Conservation (phyloP, 1,139 yeast genomes). For the Candida albicans region DNA sequence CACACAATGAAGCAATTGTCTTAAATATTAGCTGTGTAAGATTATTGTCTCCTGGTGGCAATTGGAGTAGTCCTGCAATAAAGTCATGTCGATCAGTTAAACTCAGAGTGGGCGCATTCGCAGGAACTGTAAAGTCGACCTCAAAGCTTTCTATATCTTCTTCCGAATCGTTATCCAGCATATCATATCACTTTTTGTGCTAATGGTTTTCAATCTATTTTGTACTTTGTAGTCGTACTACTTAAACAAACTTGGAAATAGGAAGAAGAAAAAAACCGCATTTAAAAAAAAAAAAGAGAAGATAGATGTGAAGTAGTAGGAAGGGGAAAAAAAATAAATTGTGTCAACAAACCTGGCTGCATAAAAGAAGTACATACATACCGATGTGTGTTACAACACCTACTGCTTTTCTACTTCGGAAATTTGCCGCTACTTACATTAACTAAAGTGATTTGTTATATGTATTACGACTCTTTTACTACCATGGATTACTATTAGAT, state of each 20-base stretch:
- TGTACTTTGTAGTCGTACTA: not conserved
- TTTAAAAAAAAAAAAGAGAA: not conserved
- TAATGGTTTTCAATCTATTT: too few species aligned
- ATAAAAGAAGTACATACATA: not conserved
- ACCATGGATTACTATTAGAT: conserved; percentile 11
- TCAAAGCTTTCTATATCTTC: conserved; percentile 24
- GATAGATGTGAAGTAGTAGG: not conserved
- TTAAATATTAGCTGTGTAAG: conserved; percentile 21
- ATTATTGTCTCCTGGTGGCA: conserved; percentile 18
- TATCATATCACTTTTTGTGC: conserved; percentile 19
- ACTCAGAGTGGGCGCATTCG: conserved; percentile 17
- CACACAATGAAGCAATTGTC: conserved; percentile 50
- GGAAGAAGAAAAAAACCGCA: not conserved
- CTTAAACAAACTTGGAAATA: not conserved
- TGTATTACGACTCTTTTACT: not conserved
- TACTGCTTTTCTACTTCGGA: too few species aligned
- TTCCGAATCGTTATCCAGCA: conserved; percentile 25
- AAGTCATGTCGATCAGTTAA: conserved; percentile 23
- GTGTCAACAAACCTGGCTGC: not conserved
- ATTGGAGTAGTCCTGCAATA: conserved; percentile 19
- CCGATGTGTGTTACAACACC: too few species aligned
- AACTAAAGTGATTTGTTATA: not conserved
- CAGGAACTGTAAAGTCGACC: conserved; percentile 27
- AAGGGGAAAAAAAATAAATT: not conserved
- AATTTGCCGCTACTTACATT: too few species aligned